Evolutionary conservation across 2,329 filamentous ascomycete species (phyloP), one percentile per base, ranked within the genome.

Genomic region (Fusarium staphyleae): DNA sequence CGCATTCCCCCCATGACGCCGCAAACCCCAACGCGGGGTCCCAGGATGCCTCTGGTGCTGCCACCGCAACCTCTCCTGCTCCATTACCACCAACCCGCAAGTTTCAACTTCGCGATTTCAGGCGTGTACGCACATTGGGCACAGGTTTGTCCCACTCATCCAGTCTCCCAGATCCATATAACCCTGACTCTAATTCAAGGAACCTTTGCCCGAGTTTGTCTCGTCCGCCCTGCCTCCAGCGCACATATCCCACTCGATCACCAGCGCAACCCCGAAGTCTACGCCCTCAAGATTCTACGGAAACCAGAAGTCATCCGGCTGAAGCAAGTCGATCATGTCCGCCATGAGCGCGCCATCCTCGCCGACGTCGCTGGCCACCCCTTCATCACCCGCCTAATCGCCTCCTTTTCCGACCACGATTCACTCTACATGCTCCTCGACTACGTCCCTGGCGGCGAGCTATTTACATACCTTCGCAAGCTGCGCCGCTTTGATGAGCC

Each of bases 311-410:
- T 95, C 36, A 88, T 95, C 71, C 87, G 87, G 60, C 82, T 93
- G 52, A 93, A 93, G 78, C 90, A 95, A 70, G 87, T 93, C 63
- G 90, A 93, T 74, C 90, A 95, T 73, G 90, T 93, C 48, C 87
- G 89, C 56, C 90, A 93, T 74, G 90, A 95, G 78, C 87, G 90
- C 65, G 84, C 86, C 58, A 87, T 93, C 63, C 84, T 95, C 44
- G 84, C 86, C 67, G 87, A 90, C 60, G 88, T 93, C 40, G 86
- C 88, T 39, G 89, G 89, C 18, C 87, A 93, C 70, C 90, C 90
- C 18, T 95, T 93, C 75, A 93, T 95, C 70, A 93, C 90, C 45
- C 87, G 84, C 57, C 82, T 93, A 69, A 80, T 89, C 42, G 88
- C 87, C 55, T 91, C 89, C 62, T 95, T 93, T 76, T 87, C 90